Base-by-base conservation (phyloP, 1,284 basidiomycete species). In the Termitomyces sp. region DNA sequence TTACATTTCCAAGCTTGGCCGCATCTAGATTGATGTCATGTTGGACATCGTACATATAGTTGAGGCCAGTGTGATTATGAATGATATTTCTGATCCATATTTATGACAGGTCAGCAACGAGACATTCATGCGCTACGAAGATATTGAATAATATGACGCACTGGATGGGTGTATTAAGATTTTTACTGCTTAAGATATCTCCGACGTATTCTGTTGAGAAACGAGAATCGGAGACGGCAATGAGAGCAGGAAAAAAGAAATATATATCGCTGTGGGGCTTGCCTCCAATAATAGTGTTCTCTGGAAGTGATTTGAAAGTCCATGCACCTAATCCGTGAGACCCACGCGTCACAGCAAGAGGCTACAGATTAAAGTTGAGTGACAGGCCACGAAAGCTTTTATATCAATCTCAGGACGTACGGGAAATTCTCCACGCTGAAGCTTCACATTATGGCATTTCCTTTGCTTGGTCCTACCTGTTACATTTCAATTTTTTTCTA, bases 1-100 rank as follows among this genome's bases (percentile, higher is more conserved):
- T 73, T 47, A 74, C 71, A 61, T 84, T 84, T 0, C 81, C 83
- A 1, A 72, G 60, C 30, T 66, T 63, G n/a, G 68, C 46, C 21
- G 37, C 46, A 31, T 48, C 46, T n/a, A 48, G 2, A 8, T 21
- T 21, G 18, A 48, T 31, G 30, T 16, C 46, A 14, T 40, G 46
- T 24, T 16, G 18, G n/a, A 40, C 9, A 16, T 48, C 46, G 31
- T 40, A 48, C 37, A n/a, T 31, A 16, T 48, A 48, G 9, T 48
- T 48, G 18, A 40, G 31, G 8, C 46, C 46, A 10, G 28, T 39
- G 18, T 48, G 46, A 6, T 31, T 5, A 40, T 48, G 28, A 21
- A 48, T 48, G 0, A 39, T 1, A 30, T 8, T 21, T 5, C 46
- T 48, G 24, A 46, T 46, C 16, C 3, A 1, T 3, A 9, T 24